Percentiles rank a stretch among this genome's conserved stretches.
These are phyloP conservation scores for Penicillium sp. DNA, from an alignment of 2,329 filamentous ascomycete species.

Conservation along the genomic window DNA sequence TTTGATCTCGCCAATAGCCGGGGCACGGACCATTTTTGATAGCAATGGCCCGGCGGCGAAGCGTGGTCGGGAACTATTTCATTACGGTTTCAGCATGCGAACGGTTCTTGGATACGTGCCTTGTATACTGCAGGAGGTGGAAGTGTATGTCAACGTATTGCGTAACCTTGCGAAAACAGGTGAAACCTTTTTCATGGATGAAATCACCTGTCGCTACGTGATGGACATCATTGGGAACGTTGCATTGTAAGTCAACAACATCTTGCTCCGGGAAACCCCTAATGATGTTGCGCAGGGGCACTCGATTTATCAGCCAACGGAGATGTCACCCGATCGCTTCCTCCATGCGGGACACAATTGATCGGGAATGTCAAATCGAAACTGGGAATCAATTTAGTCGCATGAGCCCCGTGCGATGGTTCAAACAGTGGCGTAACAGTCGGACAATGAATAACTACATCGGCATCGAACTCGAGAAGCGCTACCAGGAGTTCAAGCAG, in stretches of 20 bases:
- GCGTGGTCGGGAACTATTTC: not conserved
- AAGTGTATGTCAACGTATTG: not conserved
- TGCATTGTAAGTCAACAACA: not conserved
- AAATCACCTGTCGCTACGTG: not conserved
- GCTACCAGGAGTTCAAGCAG: no score
- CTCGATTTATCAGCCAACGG: not conserved
- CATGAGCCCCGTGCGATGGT: no score
- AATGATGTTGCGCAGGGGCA: not conserved
- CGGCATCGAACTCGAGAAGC: no score
- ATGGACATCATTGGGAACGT: slow-evolving; percentile 2
- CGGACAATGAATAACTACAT: no score
- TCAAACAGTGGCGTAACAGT: no score
- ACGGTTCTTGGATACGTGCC: not conserved
- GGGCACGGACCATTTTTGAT: not conserved
- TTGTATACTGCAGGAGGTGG: not conserved
- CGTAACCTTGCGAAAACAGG: not conserved
- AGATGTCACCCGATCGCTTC: not conserved
- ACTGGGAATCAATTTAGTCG: no score
- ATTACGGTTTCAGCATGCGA: not conserved
- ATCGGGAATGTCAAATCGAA: no score
- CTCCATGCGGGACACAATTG: no score
- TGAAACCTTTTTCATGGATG: not conserved
- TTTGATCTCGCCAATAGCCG: not conserved
- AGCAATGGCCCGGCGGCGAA: not conserved
- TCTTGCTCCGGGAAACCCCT: not conserved